Conservation (phyloP, 148 eudicot species). For the Chenopodium album region DNA sequence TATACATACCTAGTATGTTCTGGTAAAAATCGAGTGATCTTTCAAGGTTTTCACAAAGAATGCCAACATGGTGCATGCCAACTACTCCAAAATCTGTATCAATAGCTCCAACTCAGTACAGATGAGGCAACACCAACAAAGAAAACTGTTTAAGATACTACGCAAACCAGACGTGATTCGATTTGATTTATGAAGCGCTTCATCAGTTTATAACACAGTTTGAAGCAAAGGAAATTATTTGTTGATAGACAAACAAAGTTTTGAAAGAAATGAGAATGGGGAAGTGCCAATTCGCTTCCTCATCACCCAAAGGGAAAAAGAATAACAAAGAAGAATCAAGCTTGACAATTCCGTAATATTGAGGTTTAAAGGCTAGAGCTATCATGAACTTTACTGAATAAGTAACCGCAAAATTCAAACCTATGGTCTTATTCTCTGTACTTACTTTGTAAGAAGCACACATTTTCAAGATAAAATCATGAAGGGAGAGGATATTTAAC, state of each 20-base stretch:
- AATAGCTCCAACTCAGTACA: slow-evolving; percentile 6
- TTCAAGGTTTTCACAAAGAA: slow-evolving; percentile 93
- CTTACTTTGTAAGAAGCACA: no score
- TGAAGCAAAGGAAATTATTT: neutral
- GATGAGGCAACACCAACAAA: neutral
- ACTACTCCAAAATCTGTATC: slow-evolving; percentile 85
- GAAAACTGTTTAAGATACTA: neutral
- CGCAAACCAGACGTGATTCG: neutral
- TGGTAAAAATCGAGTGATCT: slow-evolving; percentile 93
- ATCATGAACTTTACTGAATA: neutral
- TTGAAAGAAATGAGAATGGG: neutral
- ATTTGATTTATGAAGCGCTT: neutral
- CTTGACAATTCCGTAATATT: no score
- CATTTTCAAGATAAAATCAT: no score
- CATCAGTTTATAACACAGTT: neutral
- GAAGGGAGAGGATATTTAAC: no score
- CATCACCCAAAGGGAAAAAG: no score
- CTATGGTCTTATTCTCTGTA: no score
- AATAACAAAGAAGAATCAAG: no score
- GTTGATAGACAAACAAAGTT: neutral
- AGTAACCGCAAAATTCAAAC: neutral
- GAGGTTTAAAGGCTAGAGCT: no score
- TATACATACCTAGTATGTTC: slow-evolving; percentile 65
- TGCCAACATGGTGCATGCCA: slow-evolving; percentile 86
- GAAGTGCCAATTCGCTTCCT: no score